A percentile compares a stretch with the other conserved stretches of the same genome.
These are phyloP conservation scores for Silene latifolia DNA, from an alignment of 148 eudicot species.

Conservation along the genomic window DNA sequence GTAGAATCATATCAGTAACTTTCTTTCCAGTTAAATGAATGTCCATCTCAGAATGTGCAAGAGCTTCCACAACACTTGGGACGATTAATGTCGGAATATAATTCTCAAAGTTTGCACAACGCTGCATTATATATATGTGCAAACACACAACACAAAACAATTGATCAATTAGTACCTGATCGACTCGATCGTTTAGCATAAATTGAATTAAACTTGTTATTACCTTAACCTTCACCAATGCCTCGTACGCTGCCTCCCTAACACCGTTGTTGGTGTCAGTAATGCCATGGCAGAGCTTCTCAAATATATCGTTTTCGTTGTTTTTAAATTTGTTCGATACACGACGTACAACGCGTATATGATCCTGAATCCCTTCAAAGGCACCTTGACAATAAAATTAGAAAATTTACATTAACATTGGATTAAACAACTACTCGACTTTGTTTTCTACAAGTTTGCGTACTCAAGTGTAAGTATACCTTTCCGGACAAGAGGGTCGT, in stretches of 20 bases:
- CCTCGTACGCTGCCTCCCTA: not conserved
- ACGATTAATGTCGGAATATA: not conserved
- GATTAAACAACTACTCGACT: too few relatives aligned
- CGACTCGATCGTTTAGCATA: too few relatives aligned
- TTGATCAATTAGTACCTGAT: too few relatives aligned
- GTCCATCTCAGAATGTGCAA: not conserved
- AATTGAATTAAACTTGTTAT: too few relatives aligned
- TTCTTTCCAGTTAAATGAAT: not conserved
- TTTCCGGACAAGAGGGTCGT: too few relatives aligned
- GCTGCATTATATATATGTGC: not conserved
- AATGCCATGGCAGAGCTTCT: not conserved
- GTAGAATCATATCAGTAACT: not conserved
- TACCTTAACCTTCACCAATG: not conserved
- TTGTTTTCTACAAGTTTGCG: too few relatives aligned
- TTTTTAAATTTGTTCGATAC: not conserved
- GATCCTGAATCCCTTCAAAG: not conserved
- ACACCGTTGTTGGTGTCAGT: not conserved
- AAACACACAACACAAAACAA: not conserved
- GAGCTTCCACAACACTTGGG: not conserved
- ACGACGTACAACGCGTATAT: not conserved
- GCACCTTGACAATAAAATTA: not conserved
- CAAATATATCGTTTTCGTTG: not conserved
- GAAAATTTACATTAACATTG: too few relatives aligned
- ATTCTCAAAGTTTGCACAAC: not conserved
- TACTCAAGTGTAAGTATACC: too few relatives aligned